These are phyloP conservation scores for Potentilla sterilis DNA, from an alignment of 306 rosid species.

Conservation along the genomic window DNA sequence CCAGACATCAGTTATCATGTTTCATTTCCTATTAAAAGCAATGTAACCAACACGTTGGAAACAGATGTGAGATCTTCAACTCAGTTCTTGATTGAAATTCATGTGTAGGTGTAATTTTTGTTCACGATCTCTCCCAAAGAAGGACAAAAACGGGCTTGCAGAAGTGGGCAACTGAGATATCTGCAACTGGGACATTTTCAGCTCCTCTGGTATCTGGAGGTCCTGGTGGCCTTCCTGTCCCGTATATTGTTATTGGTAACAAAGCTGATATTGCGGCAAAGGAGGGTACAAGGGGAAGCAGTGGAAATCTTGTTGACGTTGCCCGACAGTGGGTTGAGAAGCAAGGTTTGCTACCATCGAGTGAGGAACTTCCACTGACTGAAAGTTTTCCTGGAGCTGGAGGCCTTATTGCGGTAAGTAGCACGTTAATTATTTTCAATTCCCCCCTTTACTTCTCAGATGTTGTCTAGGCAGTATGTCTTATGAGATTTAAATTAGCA, in stretches of 20 bases:
- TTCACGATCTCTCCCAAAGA: slow-evolving; percentile 97
- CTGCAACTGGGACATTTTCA: slow-evolving; percentile 88
- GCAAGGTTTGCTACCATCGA: slow-evolving; percentile 96
- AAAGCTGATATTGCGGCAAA: slow-evolving; percentile 93
- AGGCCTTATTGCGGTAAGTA: slow-evolving; percentile 76
- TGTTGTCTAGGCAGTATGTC: neutral
- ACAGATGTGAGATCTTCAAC: slow-evolving; percentile 19
- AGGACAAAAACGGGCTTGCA: slow-evolving; percentile 91
- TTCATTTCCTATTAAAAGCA: slow-evolving; percentile 7
- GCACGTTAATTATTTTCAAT: slow-evolving; percentile 14
- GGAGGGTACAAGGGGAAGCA: slow-evolving; percentile 88
- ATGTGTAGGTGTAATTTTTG: slow-evolving; percentile 88
- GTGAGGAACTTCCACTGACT: slow-evolving; percentile 95
- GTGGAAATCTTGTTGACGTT: slow-evolving; percentile 94
- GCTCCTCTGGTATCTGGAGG: slow-evolving; percentile 96
- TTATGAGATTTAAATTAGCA: neutral
- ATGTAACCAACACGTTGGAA: slow-evolving; percentile 12
- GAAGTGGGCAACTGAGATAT: slow-evolving; percentile 93
- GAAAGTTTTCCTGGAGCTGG: slow-evolving; percentile 88
- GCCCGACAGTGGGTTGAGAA: slow-evolving; percentile 99
- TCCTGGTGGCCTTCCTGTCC: slow-evolving; percentile 95
- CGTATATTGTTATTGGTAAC: slow-evolving; percentile 83
- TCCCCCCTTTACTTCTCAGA: neutral
- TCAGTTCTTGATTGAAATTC: slow-evolving; percentile 30
- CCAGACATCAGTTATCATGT: neutral